Evolutionary conservation across 2,329 filamentous ascomycete species (phyloP).

Genomic region (Chaetomium globosum): DNA sequence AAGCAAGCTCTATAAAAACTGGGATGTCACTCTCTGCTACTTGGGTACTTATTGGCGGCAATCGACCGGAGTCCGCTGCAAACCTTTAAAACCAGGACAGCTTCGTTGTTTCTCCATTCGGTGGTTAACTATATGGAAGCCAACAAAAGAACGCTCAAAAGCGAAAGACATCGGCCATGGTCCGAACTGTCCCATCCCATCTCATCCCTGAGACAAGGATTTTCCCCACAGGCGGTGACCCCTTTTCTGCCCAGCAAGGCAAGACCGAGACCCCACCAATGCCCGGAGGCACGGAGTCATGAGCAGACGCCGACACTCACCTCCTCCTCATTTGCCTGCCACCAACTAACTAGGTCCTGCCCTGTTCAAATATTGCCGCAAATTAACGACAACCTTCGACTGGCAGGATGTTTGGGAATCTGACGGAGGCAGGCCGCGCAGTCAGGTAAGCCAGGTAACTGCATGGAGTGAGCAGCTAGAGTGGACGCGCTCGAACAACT

Average conservation of each 20-base stretch:
- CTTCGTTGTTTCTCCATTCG: background rate
- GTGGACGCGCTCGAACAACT: background rate
- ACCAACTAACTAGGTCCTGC: too few relatives aligned
- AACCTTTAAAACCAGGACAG: background rate
- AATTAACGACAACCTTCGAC: background rate
- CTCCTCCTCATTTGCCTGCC: background rate
- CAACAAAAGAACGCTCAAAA: background rate
- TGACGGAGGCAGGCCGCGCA: background rate
- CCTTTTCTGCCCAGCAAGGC: slow-evolving; percentile 25
- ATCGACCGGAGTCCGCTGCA: background rate
- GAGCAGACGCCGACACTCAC: background rate
- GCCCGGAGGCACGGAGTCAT: background rate
- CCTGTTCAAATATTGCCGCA: background rate
- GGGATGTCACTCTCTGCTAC: too few relatives aligned
- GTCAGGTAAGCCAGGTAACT: too few relatives aligned
- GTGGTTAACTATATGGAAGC: background rate
- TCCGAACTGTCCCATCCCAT: background rate
- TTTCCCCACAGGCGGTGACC: slow-evolving; percentile 8
- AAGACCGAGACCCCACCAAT: background rate
- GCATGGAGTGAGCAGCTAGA: background rate
- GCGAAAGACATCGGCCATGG: background rate
- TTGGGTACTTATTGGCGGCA: too few relatives aligned
- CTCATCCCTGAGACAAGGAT: background rate
- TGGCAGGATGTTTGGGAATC: background rate
- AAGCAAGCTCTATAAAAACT: too few relatives aligned